Base-by-base conservation (phyloP, 1,284 basidiomycete species). In the Rhizoctonia solani region DNA sequence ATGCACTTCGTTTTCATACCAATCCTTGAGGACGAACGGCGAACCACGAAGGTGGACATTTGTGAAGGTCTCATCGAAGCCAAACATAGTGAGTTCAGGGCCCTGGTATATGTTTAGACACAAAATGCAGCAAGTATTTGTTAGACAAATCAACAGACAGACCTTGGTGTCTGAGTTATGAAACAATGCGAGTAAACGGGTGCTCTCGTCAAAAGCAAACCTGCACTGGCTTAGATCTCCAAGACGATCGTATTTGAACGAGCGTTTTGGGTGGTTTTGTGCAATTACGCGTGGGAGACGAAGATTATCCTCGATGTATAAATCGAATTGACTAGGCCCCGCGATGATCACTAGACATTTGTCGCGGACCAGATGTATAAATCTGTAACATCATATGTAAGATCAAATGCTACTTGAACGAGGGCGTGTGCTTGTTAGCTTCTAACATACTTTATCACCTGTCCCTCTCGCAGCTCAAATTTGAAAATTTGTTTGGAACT, bases 291-390 rank as follows among this genome's bases (percentile, higher is more conserved):
- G 13, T 3, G 16, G 21, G 9, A 66, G 16, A n/a, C 30, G 29
- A 47, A 54, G 13, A 16, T 49, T 66, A 34, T 54, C 42, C 4
- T 66, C 63, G 6, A 66, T 25, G 19, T 66, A 66, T 19, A 66
- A 14, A 9, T 21, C 19, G 16, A 30, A 66, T 23, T 13, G n/a
- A 6, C 11, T 21, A 13, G 52, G 29, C n/a, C 47, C 63, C 11
- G 25, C 41, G 3, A 49, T 30, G 6, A 66, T 32, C 14, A 54
- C 39, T 3, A 65, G 50, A 30, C 61, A 65, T 25, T 65, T 65
- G 27, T 65, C 39, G 3, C 29, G 37, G n/a, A 65, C 19, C 6
- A 65, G 25, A 5, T 46, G 37, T 4, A 65, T 2, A n/a, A 53
- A 65, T 21, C 61, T 65, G 4, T 16, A 5, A 37, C 6, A 21